Percentiles rank a stretch among this genome's conserved stretches.
Conservation (phyloP, 1,284 basidiomycete species). For the Ustilago crameri region DNA sequence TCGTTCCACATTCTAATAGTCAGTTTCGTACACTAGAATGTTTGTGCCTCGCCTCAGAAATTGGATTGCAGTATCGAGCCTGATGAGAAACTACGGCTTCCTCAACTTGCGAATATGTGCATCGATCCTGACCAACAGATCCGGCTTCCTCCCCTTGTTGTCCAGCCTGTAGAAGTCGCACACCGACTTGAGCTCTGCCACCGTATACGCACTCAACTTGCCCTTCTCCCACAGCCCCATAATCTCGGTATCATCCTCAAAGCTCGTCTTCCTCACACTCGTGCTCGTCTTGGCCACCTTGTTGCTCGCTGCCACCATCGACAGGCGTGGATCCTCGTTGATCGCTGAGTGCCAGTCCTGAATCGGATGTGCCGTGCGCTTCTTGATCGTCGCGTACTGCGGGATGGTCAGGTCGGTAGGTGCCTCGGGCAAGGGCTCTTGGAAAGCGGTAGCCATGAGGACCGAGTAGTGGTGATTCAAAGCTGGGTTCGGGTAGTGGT, state of each 20-base stretch:
- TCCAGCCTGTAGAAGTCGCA: constrained; percentile 55
- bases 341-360: constrained; percentile 79
- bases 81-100: constrained; percentile 2
- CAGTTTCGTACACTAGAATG: too few species aligned
- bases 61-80: too few species aligned
- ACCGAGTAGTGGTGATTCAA: constrained; percentile 88
- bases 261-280: constrained; percentile 31
- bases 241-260: constrained; percentile 49
- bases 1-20: too few species aligned
- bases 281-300: constrained; percentile 28
- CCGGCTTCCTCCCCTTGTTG: constrained; percentile 60
- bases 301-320: constrained; percentile 10
- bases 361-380: constrained; percentile 80
- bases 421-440: constrained; percentile 72
- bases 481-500: constrained; percentile 88
- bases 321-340: constrained; percentile 72
- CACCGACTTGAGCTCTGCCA: constrained; percentile 52
- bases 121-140: constrained; percentile 52
- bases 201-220: constrained; percentile 50
- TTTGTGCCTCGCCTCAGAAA: neutral
- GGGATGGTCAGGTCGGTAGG: constrained; percentile 85
- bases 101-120: constrained; percentile 39
- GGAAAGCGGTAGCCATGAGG: constrained; percentile 89
- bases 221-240: constrained; percentile 32
- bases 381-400: constrained; percentile 80